These are phyloP conservation scores for Toxicodendron radicans DNA, from an alignment of 345 rosid species.

Conservation along the genomic window DNA sequence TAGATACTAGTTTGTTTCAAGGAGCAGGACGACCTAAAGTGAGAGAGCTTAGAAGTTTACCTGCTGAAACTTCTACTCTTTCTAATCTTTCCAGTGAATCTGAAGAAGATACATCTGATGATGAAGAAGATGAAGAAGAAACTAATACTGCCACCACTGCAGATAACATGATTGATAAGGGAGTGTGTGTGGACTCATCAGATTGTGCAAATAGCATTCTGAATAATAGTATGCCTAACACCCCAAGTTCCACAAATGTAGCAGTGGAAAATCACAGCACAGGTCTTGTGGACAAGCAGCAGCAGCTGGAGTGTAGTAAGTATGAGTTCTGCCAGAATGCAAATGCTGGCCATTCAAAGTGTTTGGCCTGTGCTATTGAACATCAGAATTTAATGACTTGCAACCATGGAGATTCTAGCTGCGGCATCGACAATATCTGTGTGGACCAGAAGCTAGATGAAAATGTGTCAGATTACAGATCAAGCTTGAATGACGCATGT, in stretches of 20 bases:
- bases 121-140: conserved; percentile 41
- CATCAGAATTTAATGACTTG: conserved; percentile 32
- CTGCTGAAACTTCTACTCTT: conserved; percentile 31
- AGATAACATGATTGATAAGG: conserved; percentile 16
- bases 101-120: conserved; percentile 40
- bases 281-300: conserved; percentile 21
- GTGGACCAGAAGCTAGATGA: conserved; percentile 29
- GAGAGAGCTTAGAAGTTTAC: conserved; percentile 58
- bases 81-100: conserved; percentile 42
- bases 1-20: conserved; percentile 53
- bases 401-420: conserved; percentile 40
- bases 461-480: conserved; percentile 28
- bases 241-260: conserved; percentile 17
- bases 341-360: conserved; percentile 29
- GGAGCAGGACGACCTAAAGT: conserved; percentile 33
- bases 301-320: conserved; percentile 25
- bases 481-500: conserved; percentile 35
- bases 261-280: conserved; percentile 23
- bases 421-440: conserved; percentile 30
- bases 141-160: conserved; percentile 33
- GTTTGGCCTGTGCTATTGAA: conserved; percentile 30
- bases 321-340: conserved; percentile 23
- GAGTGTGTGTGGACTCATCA: conserved; percentile 36
- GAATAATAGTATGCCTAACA: conserved; percentile 28
- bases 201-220: conserved; percentile 31